These are phyloP conservation scores for Cephaloascus fragrans DNA, from an alignment of 805 yeast species.

Conservation along the genomic window DNA sequence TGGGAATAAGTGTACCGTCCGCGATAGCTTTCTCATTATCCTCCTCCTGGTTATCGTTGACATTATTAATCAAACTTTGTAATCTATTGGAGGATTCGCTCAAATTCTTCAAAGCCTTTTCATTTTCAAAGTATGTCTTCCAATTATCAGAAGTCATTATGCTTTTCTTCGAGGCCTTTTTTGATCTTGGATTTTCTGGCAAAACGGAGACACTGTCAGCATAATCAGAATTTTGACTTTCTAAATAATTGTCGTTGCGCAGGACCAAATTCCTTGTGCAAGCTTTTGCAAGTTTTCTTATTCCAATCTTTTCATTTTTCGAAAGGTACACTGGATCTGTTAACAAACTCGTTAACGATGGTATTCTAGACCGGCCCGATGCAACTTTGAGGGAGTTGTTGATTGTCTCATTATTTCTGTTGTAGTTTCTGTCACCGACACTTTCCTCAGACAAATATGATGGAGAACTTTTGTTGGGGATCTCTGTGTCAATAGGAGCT, in stretches of 20 bases:
- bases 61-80: not conserved
- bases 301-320: slow-evolving; percentile 4
- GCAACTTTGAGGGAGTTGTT: not conserved
- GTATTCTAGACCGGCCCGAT: slow-evolving; percentile 4
- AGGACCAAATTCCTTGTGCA: slow-evolving; percentile 5
- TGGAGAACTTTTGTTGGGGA: not conserved
- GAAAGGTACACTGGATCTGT: not conserved
- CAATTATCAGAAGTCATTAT: not conserved
- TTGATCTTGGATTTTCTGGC: not conserved
- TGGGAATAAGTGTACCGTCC: not conserved
- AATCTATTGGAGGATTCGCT: not conserved
- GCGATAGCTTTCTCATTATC: not conserved
- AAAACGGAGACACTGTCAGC: not conserved
- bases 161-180: not conserved
- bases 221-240: not conserved
- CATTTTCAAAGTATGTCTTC: not conserved
- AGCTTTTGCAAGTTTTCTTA: slow-evolving; percentile 7
- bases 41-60: not conserved
- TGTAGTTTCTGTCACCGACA: not conserved
- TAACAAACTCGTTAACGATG: slow-evolving; percentile 6
- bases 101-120: not conserved
- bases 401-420: not conserved
- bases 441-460: not conserved
- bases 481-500: not conserved
- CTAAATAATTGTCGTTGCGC: not conserved